phyloP scores from a whole-genome alignment of 371 early-diverging fungal species.

The Apophysomyces variabilis region DNA sequence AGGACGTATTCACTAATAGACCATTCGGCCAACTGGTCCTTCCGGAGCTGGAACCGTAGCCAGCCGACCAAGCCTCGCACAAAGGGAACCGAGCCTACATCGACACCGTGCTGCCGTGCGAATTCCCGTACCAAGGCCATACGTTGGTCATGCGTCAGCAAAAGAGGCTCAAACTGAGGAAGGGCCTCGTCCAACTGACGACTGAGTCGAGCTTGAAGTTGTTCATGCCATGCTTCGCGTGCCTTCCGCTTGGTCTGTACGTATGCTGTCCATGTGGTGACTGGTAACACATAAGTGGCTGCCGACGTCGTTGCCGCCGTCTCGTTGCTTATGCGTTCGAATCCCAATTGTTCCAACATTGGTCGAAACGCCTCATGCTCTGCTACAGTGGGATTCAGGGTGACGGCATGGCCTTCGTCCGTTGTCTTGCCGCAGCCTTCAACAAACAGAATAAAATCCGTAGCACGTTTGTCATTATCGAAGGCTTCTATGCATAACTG shows the following conservation, averaged over 20 bases:
- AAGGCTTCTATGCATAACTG: slow-evolving; percentile 28
- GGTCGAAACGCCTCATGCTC: neutral
- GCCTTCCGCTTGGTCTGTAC: slow-evolving; percentile 18
- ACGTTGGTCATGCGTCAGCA: slow-evolving; percentile 14
- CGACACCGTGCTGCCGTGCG: slow-evolving; percentile 12
- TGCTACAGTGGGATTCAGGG: neutral
- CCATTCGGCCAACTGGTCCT: slow-evolving; percentile 31
- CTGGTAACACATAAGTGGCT: slow-evolving; percentile 13
- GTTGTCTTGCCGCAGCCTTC: slow-evolving; percentile 21
- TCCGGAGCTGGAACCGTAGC: slow-evolving; percentile 26
- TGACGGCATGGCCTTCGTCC: slow-evolving; percentile 12
- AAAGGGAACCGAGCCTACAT: slow-evolving; percentile 32
- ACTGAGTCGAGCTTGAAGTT: slow-evolving; percentile 22
- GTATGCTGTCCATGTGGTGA: slow-evolving; percentile 8
- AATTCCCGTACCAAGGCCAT: slow-evolving; percentile 24
- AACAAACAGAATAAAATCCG: slow-evolving; percentile 32
- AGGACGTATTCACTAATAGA: slow-evolving; percentile 25
- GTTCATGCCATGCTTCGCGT: slow-evolving; percentile 32
- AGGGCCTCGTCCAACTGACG: slow-evolving; percentile 20
- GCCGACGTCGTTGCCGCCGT: too few relatives aligned
- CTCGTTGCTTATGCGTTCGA: slow-evolving; percentile 1
- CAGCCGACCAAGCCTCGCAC: slow-evolving; percentile 26
- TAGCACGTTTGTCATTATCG: slow-evolving; percentile 24
- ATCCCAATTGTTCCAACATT: slow-evolving; percentile 16
- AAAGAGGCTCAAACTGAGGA: neutral